A percentile compares a stretch with the other conserved stretches of the same genome.
Conservation (phyloP, 441 rosid species). For the Adansonia grandidieri region DNA sequence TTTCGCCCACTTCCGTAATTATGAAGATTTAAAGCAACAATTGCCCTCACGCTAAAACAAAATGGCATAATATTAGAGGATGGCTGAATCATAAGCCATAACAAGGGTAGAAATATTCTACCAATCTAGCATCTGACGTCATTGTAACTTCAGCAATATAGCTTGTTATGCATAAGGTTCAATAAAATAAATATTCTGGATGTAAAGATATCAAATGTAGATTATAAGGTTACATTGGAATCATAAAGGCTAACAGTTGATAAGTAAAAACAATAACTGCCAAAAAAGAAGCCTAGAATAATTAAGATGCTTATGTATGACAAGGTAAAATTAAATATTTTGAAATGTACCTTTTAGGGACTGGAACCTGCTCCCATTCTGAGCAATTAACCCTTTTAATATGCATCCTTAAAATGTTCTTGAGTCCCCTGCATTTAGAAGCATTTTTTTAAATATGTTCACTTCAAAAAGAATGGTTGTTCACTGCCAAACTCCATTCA, state of each 20-base stretch:
- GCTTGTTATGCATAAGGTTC: not conserved
- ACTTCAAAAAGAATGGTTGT: not conserved
- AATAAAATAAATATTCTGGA: conserved; percentile 10
- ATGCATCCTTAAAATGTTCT: conserved; percentile 77
- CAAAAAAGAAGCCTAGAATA: not conserved
- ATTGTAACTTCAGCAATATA: not conserved
- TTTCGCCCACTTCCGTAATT: conserved; percentile 93
- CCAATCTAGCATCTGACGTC: not conserved
- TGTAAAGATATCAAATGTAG: not conserved
- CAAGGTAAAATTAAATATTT: not conserved
- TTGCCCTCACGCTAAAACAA: conserved; percentile 81
- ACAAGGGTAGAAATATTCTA: not conserved
- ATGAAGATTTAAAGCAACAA: conserved; percentile 86
- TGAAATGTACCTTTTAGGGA: conserved; percentile 78
- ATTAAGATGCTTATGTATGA: not conserved
- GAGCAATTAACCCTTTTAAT: conserved; percentile 74
- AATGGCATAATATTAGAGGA: not conserved
- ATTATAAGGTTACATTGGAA: not conserved
- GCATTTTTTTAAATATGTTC: conserved; percentile 16
- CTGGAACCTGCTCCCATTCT: conserved; percentile 82
- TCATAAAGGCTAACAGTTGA: not conserved
- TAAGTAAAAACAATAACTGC: not conserved
- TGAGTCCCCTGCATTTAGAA: conserved; percentile 69
- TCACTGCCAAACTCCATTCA: not conserved
- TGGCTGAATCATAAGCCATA: conserved; percentile 18